Conservation (phyloP, 176 grass and related monocot species). For the Otatea glauca region DNA sequence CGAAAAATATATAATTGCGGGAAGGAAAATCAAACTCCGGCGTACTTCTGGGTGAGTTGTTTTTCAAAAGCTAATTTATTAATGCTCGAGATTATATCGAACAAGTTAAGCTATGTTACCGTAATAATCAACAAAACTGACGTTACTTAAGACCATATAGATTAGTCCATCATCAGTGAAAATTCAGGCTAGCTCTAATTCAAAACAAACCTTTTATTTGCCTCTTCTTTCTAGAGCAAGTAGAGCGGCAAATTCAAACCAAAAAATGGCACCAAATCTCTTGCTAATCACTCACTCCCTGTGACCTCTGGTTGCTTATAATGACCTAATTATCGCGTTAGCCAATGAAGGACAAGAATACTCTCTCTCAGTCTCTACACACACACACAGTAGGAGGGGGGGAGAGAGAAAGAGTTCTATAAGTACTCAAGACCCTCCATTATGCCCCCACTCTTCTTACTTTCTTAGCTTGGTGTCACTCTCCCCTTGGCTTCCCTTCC, state of each 20-base stretch:
- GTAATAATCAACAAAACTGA: not conserved
- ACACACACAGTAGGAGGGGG: too few species aligned
- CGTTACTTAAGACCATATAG: not conserved
- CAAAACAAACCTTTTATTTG: not conserved
- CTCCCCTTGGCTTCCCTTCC: conserved; percentile 32
- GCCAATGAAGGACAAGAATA: conserved; percentile 1
- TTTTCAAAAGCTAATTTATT: not conserved
- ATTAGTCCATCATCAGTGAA: not conserved
- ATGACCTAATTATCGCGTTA: conserved; percentile 18
- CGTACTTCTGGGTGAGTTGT: too few species aligned
- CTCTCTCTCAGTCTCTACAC: not conserved
- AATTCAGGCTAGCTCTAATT: not conserved
- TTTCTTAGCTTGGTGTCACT: conserved; percentile 24
- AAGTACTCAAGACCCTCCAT: conserved; percentile 42
- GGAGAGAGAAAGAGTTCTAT: conserved; percentile 22
- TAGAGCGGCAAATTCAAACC: not conserved
- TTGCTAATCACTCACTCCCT: not conserved
- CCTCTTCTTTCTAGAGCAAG: not conserved
- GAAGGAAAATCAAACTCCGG: too few species aligned
- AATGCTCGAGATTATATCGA: not conserved
- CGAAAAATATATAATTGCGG: too few species aligned
- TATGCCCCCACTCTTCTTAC: conserved; percentile 24
- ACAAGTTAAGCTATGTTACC: not conserved
- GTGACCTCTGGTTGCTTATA: not conserved
- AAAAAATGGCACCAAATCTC: not conserved